Base-by-base conservation (phyloP, 2,329 filamentous ascomycete species). In the Colletotrichum kahawae region DNA sequence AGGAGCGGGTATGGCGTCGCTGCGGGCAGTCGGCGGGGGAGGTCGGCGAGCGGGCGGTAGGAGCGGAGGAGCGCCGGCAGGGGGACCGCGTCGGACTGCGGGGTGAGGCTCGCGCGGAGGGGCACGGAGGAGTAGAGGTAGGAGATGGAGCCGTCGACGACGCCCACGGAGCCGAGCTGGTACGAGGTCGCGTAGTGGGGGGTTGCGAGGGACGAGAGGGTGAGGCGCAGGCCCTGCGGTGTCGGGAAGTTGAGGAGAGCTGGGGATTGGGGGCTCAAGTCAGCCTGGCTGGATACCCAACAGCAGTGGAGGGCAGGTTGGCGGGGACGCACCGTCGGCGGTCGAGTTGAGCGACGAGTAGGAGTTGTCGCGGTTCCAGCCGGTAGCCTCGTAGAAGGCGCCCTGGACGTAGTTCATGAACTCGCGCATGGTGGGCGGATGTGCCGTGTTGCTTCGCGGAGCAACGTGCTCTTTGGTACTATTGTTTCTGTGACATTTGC, bases 331-430 rank as follows among this genome's bases (percentile, higher is more conserved):
- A 94, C 94, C 94, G 87, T 95, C 92, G 63, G 95, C 92, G 5
- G 95, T 97, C 73, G 93, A 92, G 79, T 95, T 98, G 81, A 98
- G 88, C 78, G 93, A 92, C 79, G 95, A 93, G 86, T 98, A 98
- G 76, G 95, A 97, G 85, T 98, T 98, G 88, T 98, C 95, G 81
- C 92, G 90, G 82, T 96, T 94, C 96, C 96, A 98, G 83, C 93
- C 91, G 60, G 95, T 96, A 71, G 94, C 93, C 83, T 94, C 90
- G 84, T 95, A 95, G 87, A 98, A 98, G 81, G 95, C 94, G 86
- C 94, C 91, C 86, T 98, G 95, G 87, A 98, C 93, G 88, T 97
- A 96, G 86, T 98, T 95, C 95, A 98, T 98, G 88, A 98, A 98
- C 86, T 96, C 94, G 87, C 97, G 93, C 96, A 98, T 98, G 69